Evolutionary conservation across 108 stramenopile species (phyloP).

Genomic region (Schizochytrium sp.): DNA sequence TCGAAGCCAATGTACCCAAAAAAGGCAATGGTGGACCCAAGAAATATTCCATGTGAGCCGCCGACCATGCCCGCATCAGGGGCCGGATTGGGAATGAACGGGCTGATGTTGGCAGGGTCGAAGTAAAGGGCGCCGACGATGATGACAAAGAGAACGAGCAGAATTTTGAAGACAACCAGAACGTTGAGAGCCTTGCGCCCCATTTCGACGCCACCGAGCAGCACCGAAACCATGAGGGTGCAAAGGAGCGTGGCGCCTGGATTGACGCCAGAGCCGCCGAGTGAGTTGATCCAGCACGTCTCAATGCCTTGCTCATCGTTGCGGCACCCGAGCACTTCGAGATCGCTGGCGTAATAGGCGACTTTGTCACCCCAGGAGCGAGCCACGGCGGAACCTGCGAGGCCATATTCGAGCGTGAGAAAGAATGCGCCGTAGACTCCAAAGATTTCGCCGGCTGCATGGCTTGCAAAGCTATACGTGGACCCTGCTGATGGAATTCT

Average conservation of each 20-base stretch:
- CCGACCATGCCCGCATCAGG: neutral
- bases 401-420: neutral
- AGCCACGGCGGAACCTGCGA: neutral
- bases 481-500: neutral
- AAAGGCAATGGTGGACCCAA: conserved; percentile 13
- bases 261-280: neutral
- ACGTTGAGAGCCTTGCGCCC: neutral
- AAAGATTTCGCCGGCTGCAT: neutral
- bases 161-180: neutral
- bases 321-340: neutral
- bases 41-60: neutral
- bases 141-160: neutral
- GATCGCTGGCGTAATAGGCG: neutral
- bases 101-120: neutral
- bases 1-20: conserved; percentile 3
- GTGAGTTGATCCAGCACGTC: neutral
- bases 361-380: conserved; percentile 5
- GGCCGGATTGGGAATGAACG: neutral
- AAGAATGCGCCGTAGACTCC: neutral
- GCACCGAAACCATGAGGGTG: neutral
- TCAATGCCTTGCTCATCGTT: neutral
- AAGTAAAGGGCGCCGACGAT: neutral
- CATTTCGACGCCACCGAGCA: neutral
- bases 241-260: neutral
- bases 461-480: neutral